Evolutionary conservation across 257 asterid genomes (phyloP).

Genomic region (Solanum chaucha): DNA sequence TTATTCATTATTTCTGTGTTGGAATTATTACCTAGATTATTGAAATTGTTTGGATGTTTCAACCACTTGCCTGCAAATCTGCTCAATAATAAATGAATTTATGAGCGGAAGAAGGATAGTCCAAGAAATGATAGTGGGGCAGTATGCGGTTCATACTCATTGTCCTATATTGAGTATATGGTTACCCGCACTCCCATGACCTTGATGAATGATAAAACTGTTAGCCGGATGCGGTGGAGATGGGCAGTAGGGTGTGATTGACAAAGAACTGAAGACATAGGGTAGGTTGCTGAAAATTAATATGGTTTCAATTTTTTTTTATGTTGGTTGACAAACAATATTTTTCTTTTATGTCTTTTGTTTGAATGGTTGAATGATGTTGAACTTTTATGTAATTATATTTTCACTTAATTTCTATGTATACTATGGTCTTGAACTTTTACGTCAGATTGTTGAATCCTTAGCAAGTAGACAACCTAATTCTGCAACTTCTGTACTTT

Average conservation of each 20-base stretch:
- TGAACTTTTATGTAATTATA: neutral
- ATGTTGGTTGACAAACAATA: neutral
- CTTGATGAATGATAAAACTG: neutral
- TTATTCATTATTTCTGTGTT: neutral
- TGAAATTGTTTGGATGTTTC: neutral
- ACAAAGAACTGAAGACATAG: too few species aligned
- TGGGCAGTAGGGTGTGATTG: neutral
- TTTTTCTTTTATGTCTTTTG: neutral
- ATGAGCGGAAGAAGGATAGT: neutral
- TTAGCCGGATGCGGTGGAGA: neutral
- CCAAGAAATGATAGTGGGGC: neutral
- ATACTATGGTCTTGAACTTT: too few species aligned
- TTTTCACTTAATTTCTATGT: too few species aligned
- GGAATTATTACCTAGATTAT: neutral
- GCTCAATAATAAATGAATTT: neutral
- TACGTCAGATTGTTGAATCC: neutral
- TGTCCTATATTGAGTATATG: neutral
- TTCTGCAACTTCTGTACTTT: too few species aligned
- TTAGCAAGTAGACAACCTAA: neutral
- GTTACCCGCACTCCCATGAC: neutral
- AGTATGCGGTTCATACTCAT: neutral
- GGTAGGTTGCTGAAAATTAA: neutral
- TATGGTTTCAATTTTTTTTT: too few species aligned
- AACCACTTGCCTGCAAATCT: neutral
- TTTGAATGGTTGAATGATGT: neutral